Evolutionary conservation across 1,284 basidiomycete genomes (phyloP).

Genomic region (Takashimella tepidaria): DNA sequence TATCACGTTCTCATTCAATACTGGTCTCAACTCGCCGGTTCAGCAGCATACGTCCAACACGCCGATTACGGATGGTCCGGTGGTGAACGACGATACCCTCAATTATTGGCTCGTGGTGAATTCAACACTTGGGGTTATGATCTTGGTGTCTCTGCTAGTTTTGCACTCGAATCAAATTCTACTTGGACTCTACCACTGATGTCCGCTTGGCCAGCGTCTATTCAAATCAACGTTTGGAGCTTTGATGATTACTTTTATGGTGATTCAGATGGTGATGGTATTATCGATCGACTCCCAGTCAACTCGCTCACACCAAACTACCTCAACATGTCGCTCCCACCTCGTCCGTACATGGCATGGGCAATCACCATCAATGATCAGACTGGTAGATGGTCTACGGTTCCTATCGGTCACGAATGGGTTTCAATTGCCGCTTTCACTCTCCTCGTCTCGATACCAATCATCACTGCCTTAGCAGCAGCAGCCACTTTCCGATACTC

Average conservation of each 20-base stretch:
- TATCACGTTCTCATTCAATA: conserved; percentile 84
- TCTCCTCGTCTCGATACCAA: conserved; percentile 69
- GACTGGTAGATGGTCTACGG: conserved; percentile 66
- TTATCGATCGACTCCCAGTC: conserved; percentile 81
- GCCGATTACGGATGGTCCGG: conserved; percentile 63
- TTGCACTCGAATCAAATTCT: conserved; percentile 60
- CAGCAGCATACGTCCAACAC: conserved; percentile 64
- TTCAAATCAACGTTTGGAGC: conserved; percentile 81
- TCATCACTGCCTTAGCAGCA: conserved; percentile 75
- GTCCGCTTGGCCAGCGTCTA: conserved; percentile 76
- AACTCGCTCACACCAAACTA: conserved; percentile 75
- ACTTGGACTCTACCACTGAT: conserved; percentile 56
- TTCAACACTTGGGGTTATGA: conserved; percentile 91
- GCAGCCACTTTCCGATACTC: conserved; percentile 86
- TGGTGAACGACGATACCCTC: conserved; percentile 68
- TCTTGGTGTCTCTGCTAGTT: conserved; percentile 63
- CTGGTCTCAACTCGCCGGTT: conserved; percentile 63
- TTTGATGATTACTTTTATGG: conserved; percentile 88
- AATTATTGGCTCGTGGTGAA: conserved; percentile 73
- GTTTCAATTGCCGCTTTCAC: conserved; percentile 80
- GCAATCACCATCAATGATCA: conserved; percentile 70
- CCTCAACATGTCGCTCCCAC: conserved; percentile 68
- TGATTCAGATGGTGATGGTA: conserved; percentile 75
- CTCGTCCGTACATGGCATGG: conserved; percentile 68
- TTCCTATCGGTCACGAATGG: conserved; percentile 71